Conservation (phyloP, 2,329 filamentous ascomycete species). For the Atkinsonella texensis region DNA sequence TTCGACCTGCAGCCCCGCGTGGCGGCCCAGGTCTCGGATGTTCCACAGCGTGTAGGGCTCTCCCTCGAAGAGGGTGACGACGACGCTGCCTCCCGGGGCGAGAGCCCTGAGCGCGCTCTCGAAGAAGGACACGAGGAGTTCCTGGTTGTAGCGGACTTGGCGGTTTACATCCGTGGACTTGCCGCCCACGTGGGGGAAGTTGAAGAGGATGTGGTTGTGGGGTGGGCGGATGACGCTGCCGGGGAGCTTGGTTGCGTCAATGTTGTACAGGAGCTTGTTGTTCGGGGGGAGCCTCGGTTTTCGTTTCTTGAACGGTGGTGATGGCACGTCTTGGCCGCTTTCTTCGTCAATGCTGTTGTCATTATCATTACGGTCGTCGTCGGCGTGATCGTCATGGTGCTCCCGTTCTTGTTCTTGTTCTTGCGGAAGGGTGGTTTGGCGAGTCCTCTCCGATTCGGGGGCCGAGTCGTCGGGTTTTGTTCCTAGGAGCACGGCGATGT, state of each 20-base stretch:
- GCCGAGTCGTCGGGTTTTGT: slow-evolving; percentile 6
- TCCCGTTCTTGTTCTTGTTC: background rate
- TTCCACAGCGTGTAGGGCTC: slow-evolving; percentile 97
- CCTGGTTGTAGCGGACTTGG: slow-evolving; percentile 86
- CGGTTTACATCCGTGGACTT: slow-evolving; percentile 87
- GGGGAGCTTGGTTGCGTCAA: slow-evolving; percentile 24
- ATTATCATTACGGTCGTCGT: background rate
- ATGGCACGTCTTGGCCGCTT: background rate
- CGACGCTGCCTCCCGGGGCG: slow-evolving; percentile 44
- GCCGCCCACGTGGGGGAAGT: slow-evolving; percentile 93
- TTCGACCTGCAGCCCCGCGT: slow-evolving; percentile 58
- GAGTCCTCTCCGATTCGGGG: background rate
- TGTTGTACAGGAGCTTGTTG: slow-evolving; percentile 11
- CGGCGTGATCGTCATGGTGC: background rate
- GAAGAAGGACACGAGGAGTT: slow-evolving; percentile 61
- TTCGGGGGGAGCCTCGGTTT: background rate
- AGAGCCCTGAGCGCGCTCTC: slow-evolving; percentile 29
- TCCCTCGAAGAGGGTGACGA: slow-evolving; percentile 85
- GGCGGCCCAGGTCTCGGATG: slow-evolving; percentile 71
- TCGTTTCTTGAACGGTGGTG: background rate
- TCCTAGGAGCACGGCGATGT: slow-evolving; percentile 38
- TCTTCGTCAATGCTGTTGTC: background rate
- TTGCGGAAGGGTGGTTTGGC: background rate
- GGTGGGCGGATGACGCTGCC: slow-evolving; percentile 38
- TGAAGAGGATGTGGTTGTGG: slow-evolving; percentile 80